Base-by-base conservation (phyloP, 2,329 filamentous ascomycete species). In the Venturia aucupariae region DNA sequence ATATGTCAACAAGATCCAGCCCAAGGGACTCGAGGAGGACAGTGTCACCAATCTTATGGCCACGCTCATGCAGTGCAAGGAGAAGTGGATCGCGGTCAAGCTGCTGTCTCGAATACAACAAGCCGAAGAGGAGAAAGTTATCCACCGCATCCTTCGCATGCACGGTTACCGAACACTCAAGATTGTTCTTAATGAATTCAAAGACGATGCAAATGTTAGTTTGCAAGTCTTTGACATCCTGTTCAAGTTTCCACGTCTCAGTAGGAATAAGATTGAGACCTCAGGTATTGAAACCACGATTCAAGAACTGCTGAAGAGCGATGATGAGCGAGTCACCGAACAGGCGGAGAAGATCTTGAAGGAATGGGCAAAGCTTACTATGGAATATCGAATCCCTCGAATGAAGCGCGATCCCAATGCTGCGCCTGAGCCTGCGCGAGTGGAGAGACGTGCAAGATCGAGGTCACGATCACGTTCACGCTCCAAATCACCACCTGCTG, bases 61-160 rank as follows among this genome's bases (percentile, higher is more conserved):
- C 30, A 89, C 92, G 63, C 85, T 99, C 66, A 92, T 96, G 86
- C 93, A 97, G 75, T 96, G 91, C 82, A 96, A 96, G 77, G 94
- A 99, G 81, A 97, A 97, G 77, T 99, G 94, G 94, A 97, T 99
- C 75, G 92, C 90, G 2, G 92, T 97, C 77, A 97, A 97, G 77
- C 81, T 99, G 65, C 84, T 99, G 66, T 84, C 87, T 69, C 92
- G 94, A 62, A 92, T 99, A 67, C 90, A 96, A 75, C 84, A 85
- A 48, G 92, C 89, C 72, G 85, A 93, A 60, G 92, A 97, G 69
- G 91, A 96, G 72, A 86, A 86, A 67, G 90, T 97, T 64, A 86
- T 90, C 66, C 90, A 94, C 75, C 86, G 89, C 62, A 92, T 97
- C 46, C 90, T 97, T 72, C 90, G 90, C 71, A 95, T 97, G 88